Conservation (phyloP, 805 yeast species). For the Jamesozyma gamospora region DNA sequence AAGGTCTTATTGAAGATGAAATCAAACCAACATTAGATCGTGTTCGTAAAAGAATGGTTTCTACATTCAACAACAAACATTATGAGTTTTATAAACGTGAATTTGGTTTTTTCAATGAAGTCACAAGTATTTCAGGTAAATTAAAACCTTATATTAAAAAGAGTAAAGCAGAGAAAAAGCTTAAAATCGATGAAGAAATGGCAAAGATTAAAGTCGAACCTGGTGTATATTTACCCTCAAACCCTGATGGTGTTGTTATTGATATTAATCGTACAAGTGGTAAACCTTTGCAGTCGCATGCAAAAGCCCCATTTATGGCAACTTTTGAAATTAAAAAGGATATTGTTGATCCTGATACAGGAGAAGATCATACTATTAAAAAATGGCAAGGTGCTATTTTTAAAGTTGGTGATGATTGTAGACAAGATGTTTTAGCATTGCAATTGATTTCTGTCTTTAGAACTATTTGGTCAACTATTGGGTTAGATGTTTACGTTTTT, state of each 20-base stretch:
- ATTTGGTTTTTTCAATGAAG: slow-evolving; percentile 81
- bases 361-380: slow-evolving; percentile 40
- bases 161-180: slow-evolving; percentile 91
- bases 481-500: slow-evolving; percentile 81
- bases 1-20: slow-evolving; percentile 65
- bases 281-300: slow-evolving; percentile 91
- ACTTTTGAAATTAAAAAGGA: slow-evolving; percentile 73
- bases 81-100: slow-evolving; percentile 65
- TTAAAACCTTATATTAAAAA: slow-evolving; percentile 90
- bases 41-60: slow-evolving; percentile 56
- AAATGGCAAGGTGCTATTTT: slow-evolving; percentile 92
- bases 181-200: slow-evolving; percentile 95
- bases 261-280: slow-evolving; percentile 91
- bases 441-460: slow-evolving; percentile 88
- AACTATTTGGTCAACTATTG: slow-evolving; percentile 79
- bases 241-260: slow-evolving; percentile 89
- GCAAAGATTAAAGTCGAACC: slow-evolving; percentile 56
- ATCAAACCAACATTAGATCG: slow-evolving; percentile 75
- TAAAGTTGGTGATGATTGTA: slow-evolving; percentile 98
- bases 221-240: slow-evolving; percentile 89
- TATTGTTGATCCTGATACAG: slow-evolving; percentile 32
- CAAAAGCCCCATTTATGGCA: slow-evolving; percentile 98
- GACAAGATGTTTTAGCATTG: slow-evolving; percentile 91
- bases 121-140: slow-evolving; percentile 89
- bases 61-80: slow-evolving; percentile 51